These are phyloP conservation scores for Dipteronia dyeriana DNA, from an alignment of 345 rosid species.

Conservation along the genomic window DNA sequence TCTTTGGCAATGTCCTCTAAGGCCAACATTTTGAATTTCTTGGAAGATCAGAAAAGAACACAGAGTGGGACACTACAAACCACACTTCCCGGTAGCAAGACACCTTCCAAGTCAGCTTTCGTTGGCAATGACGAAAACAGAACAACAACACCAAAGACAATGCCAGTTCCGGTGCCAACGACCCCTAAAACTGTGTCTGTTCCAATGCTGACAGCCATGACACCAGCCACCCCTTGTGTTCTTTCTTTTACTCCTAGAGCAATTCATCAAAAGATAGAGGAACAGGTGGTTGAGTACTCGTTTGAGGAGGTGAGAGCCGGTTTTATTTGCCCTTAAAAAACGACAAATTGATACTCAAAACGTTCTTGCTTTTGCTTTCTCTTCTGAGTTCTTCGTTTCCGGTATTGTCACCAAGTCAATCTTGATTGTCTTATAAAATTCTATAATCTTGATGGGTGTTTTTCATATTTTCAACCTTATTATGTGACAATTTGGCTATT, in stretches of 20 bases:
- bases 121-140: conserved; percentile 35
- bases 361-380: background rate
- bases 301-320: conserved; percentile 56
- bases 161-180: conserved; percentile 38
- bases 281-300: conserved; percentile 34
- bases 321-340: conserved; percentile 13
- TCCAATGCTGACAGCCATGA: conserved; percentile 57
- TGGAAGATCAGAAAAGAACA: conserved; percentile 37
- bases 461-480: background rate
- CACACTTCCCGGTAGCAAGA: conserved; percentile 18
- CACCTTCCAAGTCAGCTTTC: conserved; percentile 24
- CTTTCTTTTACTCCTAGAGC: conserved; percentile 17
- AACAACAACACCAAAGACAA: conserved; percentile 36
- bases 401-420: background rate
- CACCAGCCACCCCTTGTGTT: conserved; percentile 55
- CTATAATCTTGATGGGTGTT: background rate
- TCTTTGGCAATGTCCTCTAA: conserved; percentile 34
- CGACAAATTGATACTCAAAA: background rate
- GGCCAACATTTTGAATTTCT: conserved; percentile 47
- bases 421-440: conserved; percentile 8
- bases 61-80: conserved; percentile 25
- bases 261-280: conserved; percentile 17
- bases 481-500: background rate
- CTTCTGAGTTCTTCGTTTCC: background rate
- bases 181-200: conserved; percentile 52